A percentile compares a stretch with the other conserved stretches of the same genome.
phyloP scores from a whole-genome alignment of 176 grass and related monocot species.

The Alloteropsis semialata region DNA sequence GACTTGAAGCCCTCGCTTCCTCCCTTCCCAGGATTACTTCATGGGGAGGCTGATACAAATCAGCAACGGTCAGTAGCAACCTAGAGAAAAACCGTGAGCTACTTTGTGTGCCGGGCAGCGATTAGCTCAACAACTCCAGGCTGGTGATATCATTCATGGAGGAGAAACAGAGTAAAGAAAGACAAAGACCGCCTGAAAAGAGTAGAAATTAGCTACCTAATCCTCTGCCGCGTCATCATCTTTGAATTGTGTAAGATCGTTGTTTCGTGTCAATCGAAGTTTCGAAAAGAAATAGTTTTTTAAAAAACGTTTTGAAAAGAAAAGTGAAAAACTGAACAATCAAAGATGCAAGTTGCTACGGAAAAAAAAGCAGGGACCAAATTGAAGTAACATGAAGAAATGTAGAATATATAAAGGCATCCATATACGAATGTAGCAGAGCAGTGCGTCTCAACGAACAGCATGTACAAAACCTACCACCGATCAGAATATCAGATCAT shows the following conservation, averaged over 20 bases:
- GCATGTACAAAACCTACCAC: slow-evolving; percentile 30
- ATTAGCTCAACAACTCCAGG: slow-evolving; percentile 17
- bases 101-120: neutral
- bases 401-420: neutral
- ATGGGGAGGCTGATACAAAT: neutral
- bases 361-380: neutral
- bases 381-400: neutral
- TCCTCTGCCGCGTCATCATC: neutral
- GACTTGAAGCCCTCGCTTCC: neutral
- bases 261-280: neutral
- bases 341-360: neutral
- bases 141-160: neutral
- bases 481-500: neutral
- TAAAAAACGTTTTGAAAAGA: neutral
- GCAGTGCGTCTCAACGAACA: neutral
- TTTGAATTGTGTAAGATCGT: neutral
- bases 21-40: neutral
- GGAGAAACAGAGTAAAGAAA: neutral
- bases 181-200: neutral
- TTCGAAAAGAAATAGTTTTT: neutral
- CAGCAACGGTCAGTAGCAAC: neutral
- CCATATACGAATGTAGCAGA: slow-evolving; percentile 12
- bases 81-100: neutral
- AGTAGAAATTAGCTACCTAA: neutral
- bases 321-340: neutral